Evolutionary conservation across 1,284 basidiomycete species (phyloP).

Genomic region (Moesziomyces sp.): DNA sequence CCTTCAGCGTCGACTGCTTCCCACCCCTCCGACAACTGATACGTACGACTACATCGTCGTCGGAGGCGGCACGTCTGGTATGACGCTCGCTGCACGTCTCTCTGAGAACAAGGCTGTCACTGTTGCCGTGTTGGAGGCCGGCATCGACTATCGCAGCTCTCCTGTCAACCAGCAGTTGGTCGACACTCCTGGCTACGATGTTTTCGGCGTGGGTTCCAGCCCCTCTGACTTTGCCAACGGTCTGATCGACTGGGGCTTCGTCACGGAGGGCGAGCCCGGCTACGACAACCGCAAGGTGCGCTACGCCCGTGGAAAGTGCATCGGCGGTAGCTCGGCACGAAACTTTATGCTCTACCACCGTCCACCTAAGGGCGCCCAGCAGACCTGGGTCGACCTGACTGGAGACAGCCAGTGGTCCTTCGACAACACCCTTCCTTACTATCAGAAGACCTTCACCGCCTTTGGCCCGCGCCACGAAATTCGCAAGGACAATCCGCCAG

Average conservation of each 20-base stretch:
- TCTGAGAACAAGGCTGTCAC: constrained; percentile 45
- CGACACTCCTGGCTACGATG: constrained; percentile 45
- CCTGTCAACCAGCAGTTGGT: constrained; percentile 41
- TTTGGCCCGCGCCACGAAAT: constrained; percentile 38
- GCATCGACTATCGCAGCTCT: constrained; percentile 42
- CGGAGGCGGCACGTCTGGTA: constrained; percentile 51
- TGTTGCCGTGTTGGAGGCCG: constrained; percentile 58
- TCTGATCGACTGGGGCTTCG: constrained; percentile 44
- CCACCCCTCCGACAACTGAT: constrained; percentile 4
- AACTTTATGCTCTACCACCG: constrained; percentile 59
- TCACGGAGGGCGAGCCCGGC: constrained; percentile 45
- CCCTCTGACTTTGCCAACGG: constrained; percentile 23
- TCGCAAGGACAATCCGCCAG: constrained; percentile 38
- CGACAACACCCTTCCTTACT: constrained; percentile 34
- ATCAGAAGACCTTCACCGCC: constrained; percentile 43
- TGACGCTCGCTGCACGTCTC: constrained; percentile 54
- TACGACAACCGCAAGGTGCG: constrained; percentile 41
- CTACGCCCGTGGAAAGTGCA: constrained; percentile 54
- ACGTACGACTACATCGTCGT: constrained; percentile 56
- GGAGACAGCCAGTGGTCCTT: constrained; percentile 52
- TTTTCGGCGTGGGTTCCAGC: constrained; percentile 31
- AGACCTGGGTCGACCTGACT: constrained; percentile 46
- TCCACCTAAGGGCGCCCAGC: constrained; percentile 33
- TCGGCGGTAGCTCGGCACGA: constrained; percentile 47
- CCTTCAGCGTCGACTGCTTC: constrained; percentile 5